phyloP scores from a whole-genome alignment of 73 alveolate species.

The Symbiodinium pilosum region DNA sequence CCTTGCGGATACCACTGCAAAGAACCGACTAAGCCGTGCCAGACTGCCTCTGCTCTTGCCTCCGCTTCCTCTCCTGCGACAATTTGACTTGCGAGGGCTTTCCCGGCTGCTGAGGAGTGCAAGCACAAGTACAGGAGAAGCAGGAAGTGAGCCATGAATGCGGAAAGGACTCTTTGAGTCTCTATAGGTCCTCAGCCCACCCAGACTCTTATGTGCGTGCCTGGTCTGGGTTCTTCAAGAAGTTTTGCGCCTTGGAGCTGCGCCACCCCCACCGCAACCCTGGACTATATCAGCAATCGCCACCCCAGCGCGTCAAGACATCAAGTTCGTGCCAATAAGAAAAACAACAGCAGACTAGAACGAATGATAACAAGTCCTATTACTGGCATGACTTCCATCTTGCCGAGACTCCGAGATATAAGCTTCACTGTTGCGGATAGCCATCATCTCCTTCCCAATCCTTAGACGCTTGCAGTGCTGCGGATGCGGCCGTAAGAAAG shows the following conservation, averaged over 20 bases:
- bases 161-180: not conserved
- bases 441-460: constrained; percentile 90
- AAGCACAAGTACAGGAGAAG: no score
- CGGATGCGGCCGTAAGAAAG: no score
- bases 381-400: not conserved
- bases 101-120: no score
- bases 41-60: constrained; percentile 60
- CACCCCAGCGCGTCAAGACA: not conserved
- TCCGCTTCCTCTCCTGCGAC: constrained; percentile 56
- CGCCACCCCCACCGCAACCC: no score
- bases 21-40: no score
- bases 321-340: no score
- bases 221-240: constrained; percentile 68
- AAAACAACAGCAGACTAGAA: no score
- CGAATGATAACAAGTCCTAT: not conserved
- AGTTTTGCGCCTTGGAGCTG: constrained; percentile 29
- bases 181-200: not conserved
- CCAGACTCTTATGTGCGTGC: not conserved
- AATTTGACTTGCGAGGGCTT: no score
- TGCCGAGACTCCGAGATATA: constrained; percentile 29
- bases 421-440: constrained; percentile 44
- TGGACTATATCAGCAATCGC: no score
- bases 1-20: no score
- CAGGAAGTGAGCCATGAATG: not conserved
- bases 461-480: not conserved